Evolutionary conservation across 2,329 filamentous ascomycete species (phyloP).

Genomic region (Xylaria digitata): DNA sequence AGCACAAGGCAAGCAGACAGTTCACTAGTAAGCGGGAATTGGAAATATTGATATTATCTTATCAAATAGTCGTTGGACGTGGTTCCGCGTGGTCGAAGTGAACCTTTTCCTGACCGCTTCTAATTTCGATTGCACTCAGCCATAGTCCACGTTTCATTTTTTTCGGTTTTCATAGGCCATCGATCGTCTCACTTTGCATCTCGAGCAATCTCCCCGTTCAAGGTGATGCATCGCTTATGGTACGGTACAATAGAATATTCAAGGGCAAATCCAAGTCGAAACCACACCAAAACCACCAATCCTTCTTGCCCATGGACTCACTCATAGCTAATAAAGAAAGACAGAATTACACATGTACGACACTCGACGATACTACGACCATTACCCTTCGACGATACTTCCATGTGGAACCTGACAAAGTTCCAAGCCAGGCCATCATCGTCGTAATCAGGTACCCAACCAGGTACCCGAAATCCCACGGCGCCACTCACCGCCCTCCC

Average conservation of each 20-base stretch:
- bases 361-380: constrained; percentile 8
- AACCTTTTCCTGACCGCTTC: constrained; percentile 30
- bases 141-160: constrained; percentile 40
- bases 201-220: constrained; percentile 19
- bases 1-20: not conserved
- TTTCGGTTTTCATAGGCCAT: constrained; percentile 41
- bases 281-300: constrained; percentile 1
- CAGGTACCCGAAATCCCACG: constrained; percentile 26
- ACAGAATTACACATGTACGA: constrained; percentile 12
- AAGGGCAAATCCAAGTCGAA: constrained; percentile 4
- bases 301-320: not conserved
- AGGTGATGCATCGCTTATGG: constrained; percentile 7
- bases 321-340: constrained; percentile 10
- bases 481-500: constrained; percentile 32
- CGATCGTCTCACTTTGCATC: not conserved
- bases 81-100: constrained; percentile 12
- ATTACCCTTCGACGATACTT: constrained; percentile 18
- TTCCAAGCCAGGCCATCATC: constrained; percentile 2
- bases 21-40: constrained; percentile 13
- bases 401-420: constrained; percentile 14
- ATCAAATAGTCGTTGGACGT: constrained; percentile 7
- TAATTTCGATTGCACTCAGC: constrained; percentile 1
- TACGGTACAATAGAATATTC: not conserved
- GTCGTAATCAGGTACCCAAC: constrained; percentile 25
- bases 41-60: not conserved